A percentile compares a stretch with the other conserved stretches of the same genome.
Conservation (phyloP, 2,329 filamentous ascomycete genomes). For the Penicillium sp. region DNA sequence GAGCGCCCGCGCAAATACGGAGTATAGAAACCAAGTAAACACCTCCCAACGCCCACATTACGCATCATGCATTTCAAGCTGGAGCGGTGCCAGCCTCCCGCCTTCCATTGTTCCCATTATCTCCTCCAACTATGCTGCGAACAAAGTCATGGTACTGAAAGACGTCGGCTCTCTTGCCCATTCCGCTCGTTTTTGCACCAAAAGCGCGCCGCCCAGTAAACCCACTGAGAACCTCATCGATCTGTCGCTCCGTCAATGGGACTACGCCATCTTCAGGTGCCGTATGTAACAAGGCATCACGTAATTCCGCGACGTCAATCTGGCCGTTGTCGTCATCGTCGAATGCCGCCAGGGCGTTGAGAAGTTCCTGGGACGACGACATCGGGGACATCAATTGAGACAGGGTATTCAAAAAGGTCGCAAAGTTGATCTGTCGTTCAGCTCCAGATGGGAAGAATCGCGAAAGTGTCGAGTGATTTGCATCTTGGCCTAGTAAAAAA, state of each 20-base stretch:
- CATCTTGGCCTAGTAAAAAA: conserved; percentile 63
- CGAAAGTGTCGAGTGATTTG: conserved; percentile 68
- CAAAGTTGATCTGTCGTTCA: conserved; percentile 74
- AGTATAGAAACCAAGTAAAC: conserved; percentile 3
- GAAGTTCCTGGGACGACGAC: conserved; percentile 74
- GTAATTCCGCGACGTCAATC: conserved; percentile 77
- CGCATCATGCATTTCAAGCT: conserved; percentile 12
- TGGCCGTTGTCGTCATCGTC: conserved; percentile 95
- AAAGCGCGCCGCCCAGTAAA: conserved; percentile 85
- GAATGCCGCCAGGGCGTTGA: conserved; percentile 90
- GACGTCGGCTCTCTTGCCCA: conserved; percentile 72
- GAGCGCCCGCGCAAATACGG: background rate
- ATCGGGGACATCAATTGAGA: conserved; percentile 71
- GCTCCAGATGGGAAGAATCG: conserved; percentile 77
- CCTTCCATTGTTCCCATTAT: conserved; percentile 30
- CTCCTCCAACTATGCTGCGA: conserved; percentile 60
- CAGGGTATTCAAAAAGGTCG: conserved; percentile 80
- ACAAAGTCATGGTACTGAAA: conserved; percentile 96
- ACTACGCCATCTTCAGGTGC: conserved; percentile 70
- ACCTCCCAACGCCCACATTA: conserved; percentile 14
- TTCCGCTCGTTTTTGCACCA: conserved; percentile 53
- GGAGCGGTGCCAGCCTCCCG: conserved; percentile 17
- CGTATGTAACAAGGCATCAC: conserved; percentile 79
- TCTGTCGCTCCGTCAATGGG: conserved; percentile 67
- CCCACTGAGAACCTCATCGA: conserved; percentile 82